Evolutionary conservation across 495 filamentous ascomycete species (phyloP).

Genomic region (Pseudevernia furfuracea): DNA sequence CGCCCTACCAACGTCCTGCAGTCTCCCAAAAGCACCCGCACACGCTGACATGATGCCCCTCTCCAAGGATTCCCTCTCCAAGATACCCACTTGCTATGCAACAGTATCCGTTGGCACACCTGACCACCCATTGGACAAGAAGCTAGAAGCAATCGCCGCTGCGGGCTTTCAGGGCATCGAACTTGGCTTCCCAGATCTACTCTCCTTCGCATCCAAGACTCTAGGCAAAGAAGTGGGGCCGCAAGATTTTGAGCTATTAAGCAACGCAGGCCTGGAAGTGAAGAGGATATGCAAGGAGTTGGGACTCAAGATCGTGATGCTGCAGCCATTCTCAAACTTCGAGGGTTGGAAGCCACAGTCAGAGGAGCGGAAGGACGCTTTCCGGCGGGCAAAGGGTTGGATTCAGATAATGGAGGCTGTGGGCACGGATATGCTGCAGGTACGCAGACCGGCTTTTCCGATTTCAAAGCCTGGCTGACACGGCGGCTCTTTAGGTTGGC

Average conservation of each 20-base stretch:
- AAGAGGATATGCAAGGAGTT: slow-evolving; percentile 44
- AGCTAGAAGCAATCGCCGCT: slow-evolving; percentile 56
- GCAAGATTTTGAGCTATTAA: slow-evolving; percentile 50
- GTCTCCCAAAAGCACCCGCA: neutral
- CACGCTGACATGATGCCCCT: slow-evolving; percentile 24
- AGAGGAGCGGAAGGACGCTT: slow-evolving; percentile 55
- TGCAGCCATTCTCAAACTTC: slow-evolving; percentile 75
- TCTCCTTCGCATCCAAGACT: slow-evolving; percentile 49
- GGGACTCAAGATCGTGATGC: slow-evolving; percentile 56
- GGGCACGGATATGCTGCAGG: slow-evolving; percentile 69
- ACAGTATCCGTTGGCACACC: slow-evolving; percentile 55
- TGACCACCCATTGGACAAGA: slow-evolving; percentile 51
- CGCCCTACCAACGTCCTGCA: neutral
- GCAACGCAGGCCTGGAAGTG: slow-evolving; percentile 44
- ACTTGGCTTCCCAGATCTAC: slow-evolving; percentile 68
- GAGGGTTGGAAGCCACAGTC: slow-evolving; percentile 64
- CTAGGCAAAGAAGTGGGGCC: slow-evolving; percentile 43
- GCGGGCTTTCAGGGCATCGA: slow-evolving; percentile 68
- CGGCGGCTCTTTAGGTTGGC: slow-evolving; percentile 44
- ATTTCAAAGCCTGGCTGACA: slow-evolving; percentile 1
- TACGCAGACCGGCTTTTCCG: slow-evolving; percentile 26
- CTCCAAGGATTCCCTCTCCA: slow-evolving; percentile 29
- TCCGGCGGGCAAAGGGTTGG: slow-evolving; percentile 58
- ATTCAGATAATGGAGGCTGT: slow-evolving; percentile 63
- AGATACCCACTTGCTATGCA: slow-evolving; percentile 57